Base-by-base conservation (phyloP, 1,284 basidiomycete species). In the Termitomyces sp. region DNA sequence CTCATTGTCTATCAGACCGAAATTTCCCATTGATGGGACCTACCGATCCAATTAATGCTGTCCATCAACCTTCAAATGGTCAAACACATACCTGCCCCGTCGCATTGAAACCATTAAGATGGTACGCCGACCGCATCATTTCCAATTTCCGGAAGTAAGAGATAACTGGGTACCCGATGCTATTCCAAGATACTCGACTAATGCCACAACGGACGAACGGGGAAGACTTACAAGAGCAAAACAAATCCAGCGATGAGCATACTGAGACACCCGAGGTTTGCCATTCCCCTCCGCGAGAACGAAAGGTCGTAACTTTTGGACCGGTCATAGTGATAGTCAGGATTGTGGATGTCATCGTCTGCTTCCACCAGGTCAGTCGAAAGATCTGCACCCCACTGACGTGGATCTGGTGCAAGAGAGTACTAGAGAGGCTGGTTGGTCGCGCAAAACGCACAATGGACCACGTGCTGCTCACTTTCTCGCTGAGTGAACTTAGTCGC, bases 71-170 rank as follows among this genome's bases (percentile, higher is more conserved):
- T 24, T 24, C 3, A 24, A 24, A 38, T 56, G 24, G n/a, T 14
- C 21, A 34, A 30, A 26, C n/a, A 55, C 53, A 78, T 78, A 64
- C 71, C 61, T 72, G 69, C 11, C 68, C 67, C n/a, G 76, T 78
- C 5, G 78, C 80, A 62, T 91, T 91, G 33, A 73, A 82, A 8
- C 88, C 88, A 31, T 89, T 89, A 35, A 89, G 63, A 62, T 88
- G 87, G 66, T 79, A 84, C 0, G 79, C 81, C 73, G 71, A 26
- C 66, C 62, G 24, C 56, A 68, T 19, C 60, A 57, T 30, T 33
- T 56, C 55, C 21, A 68, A 57, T 9, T 63, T 65, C 18, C 69
- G 74, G 54, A 79, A 74, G 61, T 80, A 84, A 28, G 77, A 69
- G n/a, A 74, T 62, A 39, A 81, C 63, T 5, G 79, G 80, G 59